Base-by-base conservation (phyloP, 441 rosid species). In the Macaranga tanarius region DNA sequence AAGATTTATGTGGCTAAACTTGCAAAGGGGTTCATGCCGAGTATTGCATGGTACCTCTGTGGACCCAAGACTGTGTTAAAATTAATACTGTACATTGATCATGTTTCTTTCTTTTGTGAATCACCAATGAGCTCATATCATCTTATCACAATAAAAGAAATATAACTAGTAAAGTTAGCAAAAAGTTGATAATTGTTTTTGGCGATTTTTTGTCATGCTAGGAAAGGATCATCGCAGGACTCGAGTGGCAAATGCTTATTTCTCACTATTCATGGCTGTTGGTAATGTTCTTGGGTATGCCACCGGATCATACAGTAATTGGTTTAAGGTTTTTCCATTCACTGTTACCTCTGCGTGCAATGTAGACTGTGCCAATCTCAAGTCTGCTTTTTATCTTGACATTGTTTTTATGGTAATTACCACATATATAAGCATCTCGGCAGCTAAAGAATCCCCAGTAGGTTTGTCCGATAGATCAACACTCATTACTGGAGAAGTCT, bases 231-330 rank as follows among this genome's bases (percentile, higher is more conserved):
- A 90, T 71, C 86, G 97, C 40, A 91, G 97, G 79, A 93, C 90
- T 59, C 79, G 97, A 72, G 99, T 93, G 73, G 99, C 99, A 77
- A 93, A 93, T 79, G 97, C 97, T 65, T 95, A 91, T 88, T 93
- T 95, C 80, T 93, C 97, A 28, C 81, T 95, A 20, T 95, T 88
- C 79, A 95, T 91, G 99, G 97, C 99, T 56, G 74, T 95, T 59
- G 98, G 99, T 34, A 95, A 91, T 76, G 59, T 92, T 81, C 92
- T 92, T 85, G 99, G 98, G 59, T 95, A 81, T 80, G 98, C 99
- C 76, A 88, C 98, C 63, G 97, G 99, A 74, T 71, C 98, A 65
- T 91, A 73, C 76, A 95, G 88, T 79, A 88, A 96, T 52, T 95
- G 99, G 99, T 89, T 74, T 83, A 93, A 85, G 87, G 62, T 95